Base-by-base conservation (phyloP, 2,329 filamentous ascomycete genomes). In the Fusarium verrucosum region DNA sequence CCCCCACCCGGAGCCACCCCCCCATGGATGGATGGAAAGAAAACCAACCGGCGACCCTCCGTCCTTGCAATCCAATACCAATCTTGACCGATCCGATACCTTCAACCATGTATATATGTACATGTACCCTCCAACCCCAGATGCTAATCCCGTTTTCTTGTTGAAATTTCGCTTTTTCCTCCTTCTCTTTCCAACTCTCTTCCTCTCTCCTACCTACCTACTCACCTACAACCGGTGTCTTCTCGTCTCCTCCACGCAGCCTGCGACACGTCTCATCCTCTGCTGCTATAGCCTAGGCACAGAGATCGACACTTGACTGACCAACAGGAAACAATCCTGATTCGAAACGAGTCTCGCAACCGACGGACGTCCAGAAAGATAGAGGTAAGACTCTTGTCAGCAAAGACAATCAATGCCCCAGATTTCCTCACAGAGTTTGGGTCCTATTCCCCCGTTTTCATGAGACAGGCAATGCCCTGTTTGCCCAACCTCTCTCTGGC, bases 1-100 rank as follows among this genome's bases (percentile, higher is more conserved):
- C 35, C 55, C 33, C 22, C 37, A 25, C 40, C 54, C 45, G n/a
- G n/a, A n/a, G n/a, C 45, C 52, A 42, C 30, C 52, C 40, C 33
- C 17, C 37, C n/a, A n/a, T n/a, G n/a, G n/a, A n/a, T n/a, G n/a
- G n/a, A n/a, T n/a, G n/a, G n/a, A 22, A 47, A 32, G 44, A 37
- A 61, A 64, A 59, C 59, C 53, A 55, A 64, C 59, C 53, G 60
- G 60, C 53, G 59, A 42, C 23, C 36, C 60, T 63, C 59, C 59
- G 60, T 64, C 56, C 47, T 46, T 20, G 42, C 37, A 62, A 45
- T 50, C 55, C 55, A 58, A 58, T 58, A 43, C 52, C 32, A 25
- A 26, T 26, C 41, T 52, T 22, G 26, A 33, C 30, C 17, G 20
- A 59, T 38, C 42, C 23, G 25, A 59, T 51, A 54, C 22, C 55